Percentiles rank a stretch among this genome's conserved stretches.
These are phyloP conservation scores for Dalbergia oliveri DNA, from an alignment of 306 rosid species.

Conservation along the genomic window DNA sequence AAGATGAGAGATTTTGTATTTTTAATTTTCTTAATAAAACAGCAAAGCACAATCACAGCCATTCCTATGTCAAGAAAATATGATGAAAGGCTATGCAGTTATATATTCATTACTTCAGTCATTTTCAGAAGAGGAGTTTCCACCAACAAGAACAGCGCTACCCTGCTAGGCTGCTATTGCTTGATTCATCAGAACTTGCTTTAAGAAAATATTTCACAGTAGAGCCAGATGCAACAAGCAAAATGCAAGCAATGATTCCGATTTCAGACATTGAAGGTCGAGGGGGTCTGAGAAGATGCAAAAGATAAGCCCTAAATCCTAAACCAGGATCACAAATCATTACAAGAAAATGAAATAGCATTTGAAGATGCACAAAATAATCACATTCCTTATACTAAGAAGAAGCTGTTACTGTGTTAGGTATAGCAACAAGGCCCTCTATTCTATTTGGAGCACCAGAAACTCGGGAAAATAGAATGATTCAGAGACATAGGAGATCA, in stretches of 20 bases:
- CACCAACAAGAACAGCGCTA: not conserved
- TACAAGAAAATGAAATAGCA: not conserved
- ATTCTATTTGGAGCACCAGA: not conserved
- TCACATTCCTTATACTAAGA: too few relatives aligned
- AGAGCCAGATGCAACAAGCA: not conserved
- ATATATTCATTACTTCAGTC: not conserved
- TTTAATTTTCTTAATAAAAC: not conserved
- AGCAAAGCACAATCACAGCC: not conserved
- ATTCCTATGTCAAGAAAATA: conserved; percentile 15
- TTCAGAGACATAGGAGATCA: conserved; percentile 30
- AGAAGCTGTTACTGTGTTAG: too few relatives aligned
- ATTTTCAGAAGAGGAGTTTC: conserved; percentile 1
- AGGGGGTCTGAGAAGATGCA: not conserved
- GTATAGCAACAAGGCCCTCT: too few relatives aligned
- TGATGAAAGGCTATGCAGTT: not conserved
- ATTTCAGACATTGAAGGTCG: too few relatives aligned
- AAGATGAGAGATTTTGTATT: not conserved
- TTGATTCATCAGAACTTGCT: not conserved
- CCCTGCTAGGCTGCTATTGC: too few relatives aligned
- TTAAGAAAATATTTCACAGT: not conserved
- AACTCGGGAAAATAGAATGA: not conserved
- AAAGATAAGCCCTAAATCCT: not conserved
- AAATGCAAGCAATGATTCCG: not conserved
- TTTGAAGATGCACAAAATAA: not conserved
- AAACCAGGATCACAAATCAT: not conserved